Base-by-base conservation (phyloP, 1,284 basidiomycete genomes). In the Apiotrichum mycotoxinovorans region DNA sequence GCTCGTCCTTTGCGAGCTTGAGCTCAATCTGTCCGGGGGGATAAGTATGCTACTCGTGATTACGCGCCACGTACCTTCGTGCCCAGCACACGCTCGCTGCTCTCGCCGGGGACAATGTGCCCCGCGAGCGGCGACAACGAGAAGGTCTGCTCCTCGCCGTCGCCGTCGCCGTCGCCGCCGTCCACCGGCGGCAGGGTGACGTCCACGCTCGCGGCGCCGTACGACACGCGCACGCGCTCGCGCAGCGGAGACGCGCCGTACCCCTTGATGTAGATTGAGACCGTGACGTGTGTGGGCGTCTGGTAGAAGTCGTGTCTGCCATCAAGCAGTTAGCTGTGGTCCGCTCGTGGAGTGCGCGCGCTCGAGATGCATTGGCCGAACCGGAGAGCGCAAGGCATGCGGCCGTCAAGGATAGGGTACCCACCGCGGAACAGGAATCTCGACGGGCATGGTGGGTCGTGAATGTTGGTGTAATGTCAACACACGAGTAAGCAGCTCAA, bases 231-330 rank as follows among this genome's bases (percentile, higher is more conserved):
- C 52, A 91, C 84, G 18, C 79, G 79, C 17, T 86, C 83, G 71
- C 88, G 84, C 33, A 84, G 37, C 1, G 53, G 61, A 11, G 63
- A 41, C 8, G 51, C 41, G 22, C 42, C 52, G 53, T 72, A 88
- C 60, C 85, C 85, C 67, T 85, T 85, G 77, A 92, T 84, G 70
- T 91, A 92, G 65, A 93, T 78, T 51, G 87, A 86, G 66, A 92
- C 72, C 14, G 81, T 89, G 56, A 92, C 71, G 61, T 78, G 81
- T 54, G 88, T 84, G 60, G 90, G 87, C 2, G 85, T 87, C 76
- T 93, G 90, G 76, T 92, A 93, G 75, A 88, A 93, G 73, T 91
- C 89, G 78, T 92, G 84, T 74, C 90, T 91, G 41, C 4, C 12
- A 30, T 48, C 43, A 27, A 30, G 30, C n/a, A n/a, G 30, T 30